A percentile compares a stretch with the other conserved stretches of the same genome.
Conservation (phyloP, 192 early-diverging fungal species). For the Rhizoclosmatium sp. region DNA sequence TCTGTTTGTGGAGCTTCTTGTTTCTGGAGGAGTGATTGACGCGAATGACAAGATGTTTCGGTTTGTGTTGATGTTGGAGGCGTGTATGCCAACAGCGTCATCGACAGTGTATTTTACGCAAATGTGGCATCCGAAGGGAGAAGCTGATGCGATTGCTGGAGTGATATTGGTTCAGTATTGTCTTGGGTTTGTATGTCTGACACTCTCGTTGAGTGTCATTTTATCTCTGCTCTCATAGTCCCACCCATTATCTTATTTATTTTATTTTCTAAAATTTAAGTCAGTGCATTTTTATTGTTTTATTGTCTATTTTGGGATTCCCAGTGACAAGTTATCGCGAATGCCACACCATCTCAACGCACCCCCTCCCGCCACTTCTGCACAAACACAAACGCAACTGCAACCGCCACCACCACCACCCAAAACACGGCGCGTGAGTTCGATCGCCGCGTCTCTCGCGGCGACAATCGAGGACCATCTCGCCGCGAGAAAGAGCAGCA, state of each 20-base stretch:
- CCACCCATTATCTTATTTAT: not conserved
- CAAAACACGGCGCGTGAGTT: too few relatives aligned
- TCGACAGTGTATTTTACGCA: conserved; percentile 49
- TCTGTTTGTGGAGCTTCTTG: conserved; percentile 35
- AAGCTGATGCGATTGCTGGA: conserved; percentile 45
- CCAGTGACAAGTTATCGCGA: too few relatives aligned
- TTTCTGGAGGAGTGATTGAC: conserved; percentile 11
- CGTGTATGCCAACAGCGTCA: conserved; percentile 46
- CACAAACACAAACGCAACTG: too few relatives aligned
- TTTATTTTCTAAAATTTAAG: not conserved
- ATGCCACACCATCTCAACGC: too few relatives aligned
- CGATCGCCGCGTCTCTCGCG: too few relatives aligned
- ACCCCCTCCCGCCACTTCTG: too few relatives aligned
- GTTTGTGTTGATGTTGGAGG: conserved; percentile 49
- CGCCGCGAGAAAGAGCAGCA: too few relatives aligned
- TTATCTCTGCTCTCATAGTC: not conserved
- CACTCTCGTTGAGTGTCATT: conserved; percentile 21
- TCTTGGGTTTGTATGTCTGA: conserved; percentile 30
- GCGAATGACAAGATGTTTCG: conserved; percentile 42
- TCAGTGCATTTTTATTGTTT: too few relatives aligned
- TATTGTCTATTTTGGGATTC: too few relatives aligned
- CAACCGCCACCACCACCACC: too few relatives aligned
- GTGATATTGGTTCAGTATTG: conserved; percentile 43
- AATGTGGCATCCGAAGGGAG: conserved; percentile 45
- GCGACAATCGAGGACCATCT: too few relatives aligned